Evolutionary conservation across 345 rosid species (phyloP), one percentile per base, ranked within the genome.

Genomic region (Boechera divaricarpa): DNA sequence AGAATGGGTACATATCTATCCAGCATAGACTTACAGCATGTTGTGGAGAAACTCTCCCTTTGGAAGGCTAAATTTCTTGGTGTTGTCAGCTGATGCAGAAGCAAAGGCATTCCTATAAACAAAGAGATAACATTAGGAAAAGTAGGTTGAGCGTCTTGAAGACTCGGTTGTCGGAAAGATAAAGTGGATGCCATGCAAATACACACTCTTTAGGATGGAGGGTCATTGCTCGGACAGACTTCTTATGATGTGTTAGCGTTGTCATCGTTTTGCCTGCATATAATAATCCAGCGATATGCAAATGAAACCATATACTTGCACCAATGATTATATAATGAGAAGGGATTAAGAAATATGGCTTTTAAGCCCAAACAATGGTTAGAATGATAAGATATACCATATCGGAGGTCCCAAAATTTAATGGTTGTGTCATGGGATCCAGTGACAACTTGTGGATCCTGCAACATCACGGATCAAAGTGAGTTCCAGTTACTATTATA

Each of bases 401-500:
- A 84, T 88, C 99, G 85, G 47, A 93, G 98, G 75, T 93, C 99
- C 99, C 97, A 91, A 80, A 91, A 96, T 85, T 93, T 96, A 54
- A 96, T 90, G 72, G 99, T 96, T 5, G 93, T 55, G 77, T 96
- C 99, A 80, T 96, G 98, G 21, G 99, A 91, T 74, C 99, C 99
- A 15, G 99, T 93, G 62, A 96, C 97, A 65, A 96, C 99, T 87
- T 93, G 96, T 26, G 99, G 99, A 83, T 96, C 98, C 98, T 96
- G 85, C 57, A 75, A 80, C 54, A 78, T 29, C 57, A 49, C 21
- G 74, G 57, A 71, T 44, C 76, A 80, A 33, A 54, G 39, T 75
- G 29, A 58, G 38, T 26, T 10, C 53, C 56, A 65, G 31, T 52
- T 66, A 63, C 65, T 7, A 42, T 10, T 1, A 59, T 10, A 54